Conservation (phyloP, 345 rosid genomes). For the Brassica cretica region DNA sequence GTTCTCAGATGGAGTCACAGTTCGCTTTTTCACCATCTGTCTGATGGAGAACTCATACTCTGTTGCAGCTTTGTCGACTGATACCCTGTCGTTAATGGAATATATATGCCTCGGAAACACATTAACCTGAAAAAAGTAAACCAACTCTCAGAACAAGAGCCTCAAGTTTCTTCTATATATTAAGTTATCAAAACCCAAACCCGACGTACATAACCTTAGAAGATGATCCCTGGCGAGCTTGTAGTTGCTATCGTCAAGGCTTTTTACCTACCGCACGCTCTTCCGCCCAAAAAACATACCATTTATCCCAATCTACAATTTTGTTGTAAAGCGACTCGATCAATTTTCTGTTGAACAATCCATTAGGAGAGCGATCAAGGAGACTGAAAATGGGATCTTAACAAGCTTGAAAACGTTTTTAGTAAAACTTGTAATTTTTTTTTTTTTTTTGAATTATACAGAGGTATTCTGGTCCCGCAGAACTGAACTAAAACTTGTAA, state of each 20-base stretch:
- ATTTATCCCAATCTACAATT: constrained; percentile 88
- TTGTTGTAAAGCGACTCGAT: constrained; percentile 77
- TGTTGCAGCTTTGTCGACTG: constrained; percentile 81
- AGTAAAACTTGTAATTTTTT: constrained; percentile 7
- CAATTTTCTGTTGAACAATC: constrained; percentile 60
- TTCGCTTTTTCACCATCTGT: constrained; percentile 68
- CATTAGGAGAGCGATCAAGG: constrained; percentile 24
- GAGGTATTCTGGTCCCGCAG: too few species aligned
- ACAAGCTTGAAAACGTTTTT: neutral
- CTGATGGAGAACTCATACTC: constrained; percentile 73
- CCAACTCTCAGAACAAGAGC: constrained; percentile 6
- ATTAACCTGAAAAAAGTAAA: constrained; percentile 58
- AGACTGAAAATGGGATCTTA: neutral
- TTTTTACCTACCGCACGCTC: constrained; percentile 82
- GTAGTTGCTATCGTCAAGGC: constrained; percentile 81
- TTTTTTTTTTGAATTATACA: too few species aligned
- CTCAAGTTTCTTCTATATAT: neutral
- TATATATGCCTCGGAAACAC: constrained; percentile 74
- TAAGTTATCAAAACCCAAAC: constrained; percentile 4
- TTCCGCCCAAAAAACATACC: constrained; percentile 86
- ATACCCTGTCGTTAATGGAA: constrained; percentile 72
- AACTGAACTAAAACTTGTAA: neutral
- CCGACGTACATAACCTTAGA: constrained; percentile 55
- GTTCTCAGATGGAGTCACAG: constrained; percentile 62
- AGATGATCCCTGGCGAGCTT: constrained; percentile 77